A percentile compares a stretch with the other conserved stretches of the same genome.
Evolutionary conservation across 257 asterid genomes (phyloP).

Genomic region (Solanum tarapatanum): DNA sequence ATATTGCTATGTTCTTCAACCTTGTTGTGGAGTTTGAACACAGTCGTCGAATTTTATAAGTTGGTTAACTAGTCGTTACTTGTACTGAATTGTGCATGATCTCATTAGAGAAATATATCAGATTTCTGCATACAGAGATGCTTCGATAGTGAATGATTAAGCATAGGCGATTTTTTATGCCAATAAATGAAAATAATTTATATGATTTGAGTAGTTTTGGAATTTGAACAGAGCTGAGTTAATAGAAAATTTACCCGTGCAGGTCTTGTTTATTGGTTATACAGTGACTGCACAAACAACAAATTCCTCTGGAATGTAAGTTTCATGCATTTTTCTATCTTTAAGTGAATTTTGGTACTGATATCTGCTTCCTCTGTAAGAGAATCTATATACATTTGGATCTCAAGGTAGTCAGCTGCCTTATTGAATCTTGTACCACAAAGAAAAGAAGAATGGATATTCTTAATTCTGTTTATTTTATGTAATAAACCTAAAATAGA

Average conservation of each 20-base stretch:
- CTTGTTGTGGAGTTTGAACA: background rate
- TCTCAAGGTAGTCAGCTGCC: background rate
- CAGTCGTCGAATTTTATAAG: background rate
- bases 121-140: background rate
- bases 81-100: background rate
- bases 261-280: conserved; percentile 4
- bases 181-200: background rate
- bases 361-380: background rate
- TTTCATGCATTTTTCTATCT: background rate
- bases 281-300: conserved; percentile 1
- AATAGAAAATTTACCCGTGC: background rate
- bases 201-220: background rate
- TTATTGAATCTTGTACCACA: background rate
- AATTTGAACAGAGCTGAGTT: background rate
- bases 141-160: background rate
- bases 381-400: background rate
- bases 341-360: background rate
- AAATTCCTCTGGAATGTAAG: background rate
- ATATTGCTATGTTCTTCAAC: background rate
- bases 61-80: background rate
- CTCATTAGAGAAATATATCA: background rate
- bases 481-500: too few species aligned
- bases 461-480: background rate
- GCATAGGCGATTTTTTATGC: background rate
- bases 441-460: background rate